A percentile compares a stretch with the other conserved stretches of the same genome.
Conservation (phyloP, 2,329 filamentous ascomycete species). For the Ampelomyces quisqualis region DNA sequence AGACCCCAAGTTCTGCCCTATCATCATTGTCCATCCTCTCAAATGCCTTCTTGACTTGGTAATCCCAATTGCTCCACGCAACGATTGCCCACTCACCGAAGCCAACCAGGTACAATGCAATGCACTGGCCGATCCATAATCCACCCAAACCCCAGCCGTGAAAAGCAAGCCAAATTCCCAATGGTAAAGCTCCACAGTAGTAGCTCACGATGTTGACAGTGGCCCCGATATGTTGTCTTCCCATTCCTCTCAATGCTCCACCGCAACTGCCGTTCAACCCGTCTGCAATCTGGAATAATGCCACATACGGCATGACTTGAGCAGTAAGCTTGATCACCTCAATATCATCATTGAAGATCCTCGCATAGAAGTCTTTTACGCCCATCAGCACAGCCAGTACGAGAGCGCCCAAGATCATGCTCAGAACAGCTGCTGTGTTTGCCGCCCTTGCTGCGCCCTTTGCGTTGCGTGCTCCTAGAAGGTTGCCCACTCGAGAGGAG, state of each 20-base stretch:
- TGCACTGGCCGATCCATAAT: slow-evolving; percentile 81
- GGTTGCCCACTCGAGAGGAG: slow-evolving; percentile 74
- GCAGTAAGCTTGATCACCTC: slow-evolving; percentile 71
- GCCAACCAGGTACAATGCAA: slow-evolving; percentile 71
- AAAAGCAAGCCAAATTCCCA: slow-evolving; percentile 83
- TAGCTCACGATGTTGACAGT: slow-evolving; percentile 80
- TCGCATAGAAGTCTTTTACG: slow-evolving; percentile 70
- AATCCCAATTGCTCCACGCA: slow-evolving; percentile 72
- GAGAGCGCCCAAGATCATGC: slow-evolving; percentile 65
- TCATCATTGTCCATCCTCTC: slow-evolving; percentile 63
- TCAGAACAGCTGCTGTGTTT: slow-evolving; percentile 72
- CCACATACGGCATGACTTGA: slow-evolving; percentile 80
- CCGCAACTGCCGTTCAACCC: slow-evolving; percentile 84
- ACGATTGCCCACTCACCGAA: slow-evolving; percentile 78
- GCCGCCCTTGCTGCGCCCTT: slow-evolving; percentile 69
- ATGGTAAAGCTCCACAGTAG: slow-evolving; percentile 76
- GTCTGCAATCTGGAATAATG: slow-evolving; percentile 87
- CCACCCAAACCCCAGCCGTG: slow-evolving; percentile 80
- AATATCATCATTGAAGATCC: slow-evolving; percentile 77
- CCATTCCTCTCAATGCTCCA: slow-evolving; percentile 79
- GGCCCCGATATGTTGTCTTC: slow-evolving; percentile 80
- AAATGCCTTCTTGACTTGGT: slow-evolving; percentile 70
- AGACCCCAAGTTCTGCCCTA: slow-evolving; percentile 43
- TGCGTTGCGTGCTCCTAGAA: slow-evolving; percentile 69
- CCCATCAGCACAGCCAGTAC: slow-evolving; percentile 70